These are phyloP conservation scores for Phytophthora capsici DNA, from an alignment of 352 stramenopile genomes.

Conservation along the genomic window DNA sequence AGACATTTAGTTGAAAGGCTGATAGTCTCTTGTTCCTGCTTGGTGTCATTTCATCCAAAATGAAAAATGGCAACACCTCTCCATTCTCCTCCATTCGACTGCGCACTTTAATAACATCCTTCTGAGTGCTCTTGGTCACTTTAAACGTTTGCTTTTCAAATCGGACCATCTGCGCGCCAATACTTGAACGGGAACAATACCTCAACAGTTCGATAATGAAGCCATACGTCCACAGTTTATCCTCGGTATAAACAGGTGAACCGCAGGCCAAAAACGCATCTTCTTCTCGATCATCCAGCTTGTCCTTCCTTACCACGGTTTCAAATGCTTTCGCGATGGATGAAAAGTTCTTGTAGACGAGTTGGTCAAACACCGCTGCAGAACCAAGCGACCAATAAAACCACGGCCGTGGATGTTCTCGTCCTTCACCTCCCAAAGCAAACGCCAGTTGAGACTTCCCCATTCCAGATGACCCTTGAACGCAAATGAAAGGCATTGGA, in stretches of 20 bases:
- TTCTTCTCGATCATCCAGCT: background rate
- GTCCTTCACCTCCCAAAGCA: constrained; percentile 8
- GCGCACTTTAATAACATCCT: background rate
- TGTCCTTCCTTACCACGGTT: background rate
- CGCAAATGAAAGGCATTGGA: constrained; percentile 8
- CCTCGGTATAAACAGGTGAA: background rate
- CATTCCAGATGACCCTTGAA: constrained; percentile 18
- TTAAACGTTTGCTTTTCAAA: background rate
- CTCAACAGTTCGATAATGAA: background rate
- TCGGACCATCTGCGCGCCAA: constrained; percentile 7
- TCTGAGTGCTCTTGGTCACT: background rate
- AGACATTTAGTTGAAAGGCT: constrained; percentile 24
- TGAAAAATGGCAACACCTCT: constrained; percentile 6
- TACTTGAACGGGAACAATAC: background rate
- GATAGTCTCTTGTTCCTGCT: background rate
- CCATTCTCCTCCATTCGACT: background rate
- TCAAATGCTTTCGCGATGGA: background rate
- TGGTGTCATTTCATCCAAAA: constrained; percentile 16
- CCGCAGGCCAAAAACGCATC: background rate
- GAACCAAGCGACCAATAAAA: constrained; percentile 7
- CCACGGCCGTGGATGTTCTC: background rate
- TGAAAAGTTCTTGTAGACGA: background rate
- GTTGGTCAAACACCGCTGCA: no score
- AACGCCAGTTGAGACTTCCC: constrained; percentile 18
- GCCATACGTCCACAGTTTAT: background rate